Evolutionary conservation across 2,329 filamentous ascomycete genomes (phyloP), one percentile per base, ranked within the genome.

Genomic region (Fonsecaea erecta): DNA sequence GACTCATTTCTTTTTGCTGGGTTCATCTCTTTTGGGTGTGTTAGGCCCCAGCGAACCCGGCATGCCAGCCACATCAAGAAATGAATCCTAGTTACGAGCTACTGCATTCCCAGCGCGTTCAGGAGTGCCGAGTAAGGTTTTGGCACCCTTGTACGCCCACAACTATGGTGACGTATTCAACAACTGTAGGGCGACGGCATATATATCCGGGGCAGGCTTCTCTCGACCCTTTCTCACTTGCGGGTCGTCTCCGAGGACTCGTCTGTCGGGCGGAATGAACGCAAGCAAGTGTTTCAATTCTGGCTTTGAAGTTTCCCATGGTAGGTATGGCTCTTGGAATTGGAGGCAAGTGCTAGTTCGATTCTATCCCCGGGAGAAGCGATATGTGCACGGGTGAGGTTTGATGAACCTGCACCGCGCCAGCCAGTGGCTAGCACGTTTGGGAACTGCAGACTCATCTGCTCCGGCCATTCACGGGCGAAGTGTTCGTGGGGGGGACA

Each of bases 201-300:
- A 98, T 71, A 99, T 99, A 78, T 99, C 94, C 0, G 94, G 94
- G 32, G 93, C 85, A 0, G 94, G 94, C 79, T 99, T 99, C 11
- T 94, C 95, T 16, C 92, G 82, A 0, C 94, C 94, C 2, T 84
- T 77, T 0, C 84, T 80, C 70, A 99, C 90, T 59, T 94, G 85
- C 7, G 82, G 75, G 75, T 99, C 94, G 74, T 99, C 94, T 8
- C 95, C 95, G 0, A 96, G 80, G 0, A 99, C 89, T 52, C 18
- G 26, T 12, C 32, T 37, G 16, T 51, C 16, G 2, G 4, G 18
- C 14, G 24, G 56, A 12, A 59, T 59, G 9, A 51, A 30, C n/a
- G 24, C n/a, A 24, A 59, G 32, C 37, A 59, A 51, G 18, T 51
- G 21, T 2, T 26, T 46, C n/a, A n/a, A 8, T 51, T 51, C 46